Percentiles rank a stretch among this genome's conserved stretches.
These are phyloP conservation scores for Backusella circina DNA, from an alignment of 192 early-diverging fungal genomes.

Conservation along the genomic window DNA sequence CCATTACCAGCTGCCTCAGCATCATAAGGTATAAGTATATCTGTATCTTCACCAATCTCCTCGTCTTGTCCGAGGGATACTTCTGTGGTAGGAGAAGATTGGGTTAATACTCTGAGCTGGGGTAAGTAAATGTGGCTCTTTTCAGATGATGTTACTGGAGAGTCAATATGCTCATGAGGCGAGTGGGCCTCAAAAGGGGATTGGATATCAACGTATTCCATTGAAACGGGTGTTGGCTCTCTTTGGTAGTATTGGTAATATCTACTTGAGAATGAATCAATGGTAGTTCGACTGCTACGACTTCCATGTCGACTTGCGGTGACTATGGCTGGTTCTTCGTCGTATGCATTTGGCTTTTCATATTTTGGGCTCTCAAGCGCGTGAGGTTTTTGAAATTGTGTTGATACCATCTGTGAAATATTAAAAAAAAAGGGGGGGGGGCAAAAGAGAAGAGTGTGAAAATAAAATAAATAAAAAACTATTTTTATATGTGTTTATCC, in stretches of 20 bases:
- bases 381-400: constrained; percentile 19
- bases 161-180: neutral
- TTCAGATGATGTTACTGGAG: neutral
- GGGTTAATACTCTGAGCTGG: neutral
- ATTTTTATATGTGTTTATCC: neutral
- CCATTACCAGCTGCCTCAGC: neutral
- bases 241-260: neutral
- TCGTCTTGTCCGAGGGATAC: neutral
- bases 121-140: neutral
- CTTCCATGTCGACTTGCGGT: constrained; percentile 2
- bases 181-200: neutral
- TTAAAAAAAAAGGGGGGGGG: neutral
- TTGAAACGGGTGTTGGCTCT: neutral
- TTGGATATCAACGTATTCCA: neutral
- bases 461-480: neutral
- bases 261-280: constrained; percentile 2
- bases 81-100: neutral
- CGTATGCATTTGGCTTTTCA: constrained; percentile 33
- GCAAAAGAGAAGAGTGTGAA: neutral
- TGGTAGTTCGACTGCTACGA: neutral
- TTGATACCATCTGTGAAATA: neutral
- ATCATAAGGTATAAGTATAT: neutral
- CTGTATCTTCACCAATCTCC: neutral
- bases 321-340: constrained; percentile 1
- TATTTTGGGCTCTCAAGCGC: constrained; percentile 25